These are phyloP conservation scores for Tuber umbilicatum DNA, from an alignment of 495 filamentous ascomycete species.

Conservation along the genomic window DNA sequence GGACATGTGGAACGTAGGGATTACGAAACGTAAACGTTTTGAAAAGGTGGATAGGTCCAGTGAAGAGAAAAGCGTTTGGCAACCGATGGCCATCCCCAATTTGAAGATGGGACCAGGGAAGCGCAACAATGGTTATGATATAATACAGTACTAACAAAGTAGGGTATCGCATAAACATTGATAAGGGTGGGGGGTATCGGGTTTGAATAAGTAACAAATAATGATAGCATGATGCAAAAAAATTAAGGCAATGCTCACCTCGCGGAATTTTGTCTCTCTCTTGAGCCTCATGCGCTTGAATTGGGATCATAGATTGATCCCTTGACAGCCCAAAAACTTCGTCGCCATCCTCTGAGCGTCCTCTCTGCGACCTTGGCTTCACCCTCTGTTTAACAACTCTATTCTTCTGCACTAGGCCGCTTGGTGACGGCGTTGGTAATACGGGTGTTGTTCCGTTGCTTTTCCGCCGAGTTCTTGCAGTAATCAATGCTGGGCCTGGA, in stretches of 20 bases:
- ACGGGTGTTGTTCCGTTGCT: not conserved
- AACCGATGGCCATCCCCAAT: not conserved
- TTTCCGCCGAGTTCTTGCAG: not conserved
- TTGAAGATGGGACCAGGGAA: not conserved
- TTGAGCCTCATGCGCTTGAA: not conserved
- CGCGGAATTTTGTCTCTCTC: not conserved
- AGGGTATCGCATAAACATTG: not conserved
- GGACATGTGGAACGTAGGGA: not conserved
- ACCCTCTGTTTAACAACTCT: conserved; percentile 16
- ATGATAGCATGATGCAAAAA: not conserved
- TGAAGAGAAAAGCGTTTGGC: not conserved
- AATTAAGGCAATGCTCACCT: not conserved
- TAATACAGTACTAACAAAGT: not conserved
- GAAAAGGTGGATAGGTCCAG: not conserved
- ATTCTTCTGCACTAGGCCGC: not conserved
- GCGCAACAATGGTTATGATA: not conserved
- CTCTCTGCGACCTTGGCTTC: conserved; percentile 12
- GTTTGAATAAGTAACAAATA: not conserved
- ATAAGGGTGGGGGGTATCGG: not conserved
- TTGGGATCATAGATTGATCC: not conserved
- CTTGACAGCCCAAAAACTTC: conserved; percentile 12
- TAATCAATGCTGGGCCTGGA: conserved; percentile 7
- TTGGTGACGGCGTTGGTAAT: not conserved
- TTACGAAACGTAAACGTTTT: not conserved
- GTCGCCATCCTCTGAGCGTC: conserved; percentile 13